These are phyloP conservation scores for Eleusine indica DNA, from an alignment of 176 grass and related monocot species.

Conservation along the genomic window DNA sequence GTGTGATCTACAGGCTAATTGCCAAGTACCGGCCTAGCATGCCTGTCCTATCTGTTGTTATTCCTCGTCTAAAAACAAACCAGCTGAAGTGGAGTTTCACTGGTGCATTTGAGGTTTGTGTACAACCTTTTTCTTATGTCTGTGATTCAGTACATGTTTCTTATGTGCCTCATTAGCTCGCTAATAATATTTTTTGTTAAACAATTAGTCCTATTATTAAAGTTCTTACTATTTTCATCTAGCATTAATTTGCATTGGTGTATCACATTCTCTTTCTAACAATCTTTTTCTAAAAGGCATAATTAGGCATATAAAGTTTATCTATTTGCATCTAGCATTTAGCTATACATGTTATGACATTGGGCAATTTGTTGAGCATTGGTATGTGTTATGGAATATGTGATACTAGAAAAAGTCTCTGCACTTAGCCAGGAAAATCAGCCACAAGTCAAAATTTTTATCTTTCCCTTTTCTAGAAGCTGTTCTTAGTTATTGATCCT, in stretches of 20 bases:
- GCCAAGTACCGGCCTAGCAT: conserved; percentile 98
- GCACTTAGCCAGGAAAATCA: background rate
- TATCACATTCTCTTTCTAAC: background rate
- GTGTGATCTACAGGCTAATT: conserved; percentile 67
- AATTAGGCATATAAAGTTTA: background rate
- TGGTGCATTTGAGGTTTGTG: conserved; percentile 88
- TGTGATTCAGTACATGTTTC: background rate
- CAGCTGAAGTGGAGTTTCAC: conserved; percentile 97
- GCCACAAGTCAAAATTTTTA: background rate
- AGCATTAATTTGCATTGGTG: background rate
- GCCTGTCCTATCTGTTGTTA: conserved; percentile 97
- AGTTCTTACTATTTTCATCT: background rate
- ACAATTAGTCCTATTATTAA: background rate
- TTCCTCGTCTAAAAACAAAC: conserved; percentile 98
- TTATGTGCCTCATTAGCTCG: background rate
- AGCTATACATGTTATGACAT: background rate
- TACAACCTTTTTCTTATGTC: conserved; percentile 33
- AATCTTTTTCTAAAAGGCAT: background rate
- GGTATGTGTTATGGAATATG: background rate
- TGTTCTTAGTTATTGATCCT: background rate
- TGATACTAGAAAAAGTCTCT: conserved; percentile 7
- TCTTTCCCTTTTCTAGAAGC: background rate
- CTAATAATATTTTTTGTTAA: background rate
- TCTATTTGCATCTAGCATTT: background rate
- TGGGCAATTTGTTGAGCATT: background rate